Evolutionary conservation across 768 basidiomycete genomes (phyloP).

Genomic region (Omphalotus guepiniiformis): DNA sequence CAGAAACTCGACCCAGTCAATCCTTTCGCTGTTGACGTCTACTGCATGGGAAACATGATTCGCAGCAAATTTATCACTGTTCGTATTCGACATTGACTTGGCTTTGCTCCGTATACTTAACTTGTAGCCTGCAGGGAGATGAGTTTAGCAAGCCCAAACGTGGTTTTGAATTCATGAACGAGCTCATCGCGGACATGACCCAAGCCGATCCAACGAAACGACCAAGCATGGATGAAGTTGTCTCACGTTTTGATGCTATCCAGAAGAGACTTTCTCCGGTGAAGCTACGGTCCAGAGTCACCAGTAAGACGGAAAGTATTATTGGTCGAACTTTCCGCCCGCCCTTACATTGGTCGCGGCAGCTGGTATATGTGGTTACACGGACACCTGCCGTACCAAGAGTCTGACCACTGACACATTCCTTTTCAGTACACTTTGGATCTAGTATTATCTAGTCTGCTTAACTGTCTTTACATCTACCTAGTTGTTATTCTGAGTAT

Average conservation of each 20-base stretch:
- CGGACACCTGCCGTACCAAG: too few relatives aligned
- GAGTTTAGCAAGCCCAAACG: too few relatives aligned
- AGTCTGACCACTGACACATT: too few relatives aligned
- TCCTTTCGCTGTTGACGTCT: slow-evolving; percentile 42
- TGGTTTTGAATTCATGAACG: slow-evolving; percentile 16
- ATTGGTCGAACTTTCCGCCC: too few relatives aligned
- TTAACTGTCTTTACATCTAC: too few relatives aligned
- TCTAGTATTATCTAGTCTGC: too few relatives aligned
- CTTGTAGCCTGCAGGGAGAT: too few relatives aligned
- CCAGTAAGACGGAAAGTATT: not conserved
- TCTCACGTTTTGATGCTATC: slow-evolving; percentile 2
- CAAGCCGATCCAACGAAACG: slow-evolving; percentile 14
- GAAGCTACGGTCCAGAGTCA: slow-evolving; percentile 19
- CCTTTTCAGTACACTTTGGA: too few relatives aligned
- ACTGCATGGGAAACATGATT: slow-evolving; percentile 38
- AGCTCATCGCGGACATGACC: slow-evolving; percentile 20
- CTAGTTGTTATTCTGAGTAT: too few relatives aligned
- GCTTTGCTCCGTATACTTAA: too few relatives aligned
- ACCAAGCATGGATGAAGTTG: slow-evolving; percentile 17
- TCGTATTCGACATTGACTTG: not conserved
- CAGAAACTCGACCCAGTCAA: slow-evolving; percentile 20
- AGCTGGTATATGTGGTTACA: too few relatives aligned
- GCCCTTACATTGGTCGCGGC: too few relatives aligned
- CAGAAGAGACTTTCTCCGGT: slow-evolving; percentile 4
- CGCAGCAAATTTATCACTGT: slow-evolving; percentile 6